Conservation (phyloP, 129 eudicot genomes). For the Scalesia atractyloides region DNA sequence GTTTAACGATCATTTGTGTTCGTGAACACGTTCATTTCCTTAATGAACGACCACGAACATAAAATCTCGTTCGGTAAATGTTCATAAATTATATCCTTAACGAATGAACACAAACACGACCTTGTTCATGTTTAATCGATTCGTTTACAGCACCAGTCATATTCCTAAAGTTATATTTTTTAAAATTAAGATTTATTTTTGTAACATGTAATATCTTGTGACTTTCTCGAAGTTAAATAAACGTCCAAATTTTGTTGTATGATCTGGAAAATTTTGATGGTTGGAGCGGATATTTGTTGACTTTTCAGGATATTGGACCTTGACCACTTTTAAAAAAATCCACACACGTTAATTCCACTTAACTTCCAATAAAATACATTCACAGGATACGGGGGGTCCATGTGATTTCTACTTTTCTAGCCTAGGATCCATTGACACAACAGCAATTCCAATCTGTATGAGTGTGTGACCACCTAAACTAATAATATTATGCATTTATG, state of each 20-base stretch:
- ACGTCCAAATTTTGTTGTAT: neutral
- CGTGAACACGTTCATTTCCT: too few relatives aligned
- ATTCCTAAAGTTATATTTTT: too few relatives aligned
- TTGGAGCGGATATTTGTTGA: constrained; percentile 16
- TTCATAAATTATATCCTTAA: too few relatives aligned
- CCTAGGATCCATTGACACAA: neutral
- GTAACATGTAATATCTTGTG: neutral
- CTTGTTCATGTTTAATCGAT: too few relatives aligned
- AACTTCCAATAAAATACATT: neutral
- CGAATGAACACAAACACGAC: too few relatives aligned
- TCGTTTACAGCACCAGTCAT: too few relatives aligned
- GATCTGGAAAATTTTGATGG: constrained; percentile 2
- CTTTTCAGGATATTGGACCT: neutral
- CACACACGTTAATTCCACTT: constrained; percentile 4
- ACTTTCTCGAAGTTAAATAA: neutral
- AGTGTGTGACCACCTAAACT: too few relatives aligned
- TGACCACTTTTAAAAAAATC: constrained; percentile 1
- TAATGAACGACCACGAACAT: too few relatives aligned
- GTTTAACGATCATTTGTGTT: too few relatives aligned
- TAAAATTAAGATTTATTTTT: too few relatives aligned
- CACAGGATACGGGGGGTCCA: neutral
- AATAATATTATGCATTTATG: too few relatives aligned
- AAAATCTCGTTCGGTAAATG: too few relatives aligned
- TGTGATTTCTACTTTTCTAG: neutral
- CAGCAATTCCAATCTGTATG: neutral